phyloP scores from a whole-genome alignment of 2,329 filamentous ascomycete genomes.

The Paecilomyces formosus region DNA sequence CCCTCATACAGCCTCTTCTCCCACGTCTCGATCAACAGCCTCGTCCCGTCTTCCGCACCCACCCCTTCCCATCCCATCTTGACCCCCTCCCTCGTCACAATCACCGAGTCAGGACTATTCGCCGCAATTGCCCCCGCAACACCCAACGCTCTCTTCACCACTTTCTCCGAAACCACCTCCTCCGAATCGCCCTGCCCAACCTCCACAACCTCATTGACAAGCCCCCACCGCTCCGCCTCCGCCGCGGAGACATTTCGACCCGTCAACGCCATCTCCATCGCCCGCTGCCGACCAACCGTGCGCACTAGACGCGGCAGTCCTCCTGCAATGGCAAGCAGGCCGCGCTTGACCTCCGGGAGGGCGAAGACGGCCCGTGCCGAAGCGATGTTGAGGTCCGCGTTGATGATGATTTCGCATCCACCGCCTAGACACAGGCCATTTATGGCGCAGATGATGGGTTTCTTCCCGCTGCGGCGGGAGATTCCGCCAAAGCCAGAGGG shows the following conservation, averaged over 20 bases:
- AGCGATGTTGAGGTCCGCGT: conserved; percentile 64
- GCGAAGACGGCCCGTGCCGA: conserved; percentile 52
- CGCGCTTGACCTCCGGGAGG: conserved; percentile 63
- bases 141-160: conserved; percentile 43
- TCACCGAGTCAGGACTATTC: conserved; percentile 68
- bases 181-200: background rate
- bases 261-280: conserved; percentile 63
- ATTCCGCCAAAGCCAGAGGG: conserved; percentile 48
- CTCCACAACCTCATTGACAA: conserved; percentile 61
- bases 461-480: conserved; percentile 52
- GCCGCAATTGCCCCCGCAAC: conserved; percentile 55
- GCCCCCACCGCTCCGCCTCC: conserved; percentile 58
- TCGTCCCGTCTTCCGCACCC: conserved; percentile 57
- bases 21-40: conserved; percentile 50
- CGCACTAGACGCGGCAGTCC: conserved; percentile 61
- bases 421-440: conserved; percentile 70
- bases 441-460: conserved; percentile 71
- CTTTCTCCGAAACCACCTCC: background rate
- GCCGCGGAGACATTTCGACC: conserved; percentile 53
- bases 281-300: conserved; percentile 60
- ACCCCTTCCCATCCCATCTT: conserved; percentile 65
- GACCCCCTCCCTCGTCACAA: conserved; percentile 65
- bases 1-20: conserved; percentile 54
- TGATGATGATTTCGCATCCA: conserved; percentile 67
- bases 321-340: conserved; percentile 64